A percentile compares a stretch with the other conserved stretches of the same genome.
Evolutionary conservation across 2,329 filamentous ascomycete species (phyloP).

Genomic region (Pseudocercospora eumusae): DNA sequence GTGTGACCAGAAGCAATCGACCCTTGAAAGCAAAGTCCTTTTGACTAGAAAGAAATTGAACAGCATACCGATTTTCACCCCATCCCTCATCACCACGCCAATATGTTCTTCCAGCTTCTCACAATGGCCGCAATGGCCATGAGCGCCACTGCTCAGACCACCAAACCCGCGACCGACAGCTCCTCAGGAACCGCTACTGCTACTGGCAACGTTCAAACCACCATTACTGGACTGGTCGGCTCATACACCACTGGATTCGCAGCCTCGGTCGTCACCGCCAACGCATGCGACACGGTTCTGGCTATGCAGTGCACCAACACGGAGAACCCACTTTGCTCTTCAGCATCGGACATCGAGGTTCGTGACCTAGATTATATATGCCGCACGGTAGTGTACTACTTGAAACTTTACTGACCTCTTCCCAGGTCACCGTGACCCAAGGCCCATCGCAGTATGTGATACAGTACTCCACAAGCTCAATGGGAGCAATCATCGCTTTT

Average conservation of each 20-base stretch:
- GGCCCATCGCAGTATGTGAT: slow-evolving; percentile 17
- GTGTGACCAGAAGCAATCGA: not conserved
- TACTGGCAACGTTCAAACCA: slow-evolving; percentile 7
- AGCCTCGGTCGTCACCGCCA: slow-evolving; percentile 14
- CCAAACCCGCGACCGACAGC: not conserved
- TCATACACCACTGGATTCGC: slow-evolving; percentile 10
- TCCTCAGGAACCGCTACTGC: slow-evolving; percentile 6
- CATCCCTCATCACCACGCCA: not conserved
- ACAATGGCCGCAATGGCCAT: slow-evolving; percentile 8
- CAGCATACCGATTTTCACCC: not conserved
- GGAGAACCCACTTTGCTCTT: not conserved
- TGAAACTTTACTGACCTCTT: not conserved
- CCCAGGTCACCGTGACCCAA: slow-evolving; percentile 22
- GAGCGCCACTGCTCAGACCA: slow-evolving; percentile 10
- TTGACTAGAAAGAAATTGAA: not conserved
- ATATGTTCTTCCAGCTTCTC: slow-evolving; percentile 10
- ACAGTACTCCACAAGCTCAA: slow-evolving; percentile 15
- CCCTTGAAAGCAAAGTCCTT: not conserved
- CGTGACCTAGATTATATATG: not conserved
- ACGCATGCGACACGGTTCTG: slow-evolving; percentile 12
- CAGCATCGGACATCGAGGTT: slow-evolving; percentile 12
- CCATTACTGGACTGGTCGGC: slow-evolving; percentile 19
- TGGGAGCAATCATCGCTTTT: slow-evolving; percentile 10
- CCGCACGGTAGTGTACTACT: not conserved
- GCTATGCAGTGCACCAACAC: slow-evolving; percentile 10